Evolutionary conservation across 169 alveolate species (phyloP).

Genomic region (Neospora caninum): DNA sequence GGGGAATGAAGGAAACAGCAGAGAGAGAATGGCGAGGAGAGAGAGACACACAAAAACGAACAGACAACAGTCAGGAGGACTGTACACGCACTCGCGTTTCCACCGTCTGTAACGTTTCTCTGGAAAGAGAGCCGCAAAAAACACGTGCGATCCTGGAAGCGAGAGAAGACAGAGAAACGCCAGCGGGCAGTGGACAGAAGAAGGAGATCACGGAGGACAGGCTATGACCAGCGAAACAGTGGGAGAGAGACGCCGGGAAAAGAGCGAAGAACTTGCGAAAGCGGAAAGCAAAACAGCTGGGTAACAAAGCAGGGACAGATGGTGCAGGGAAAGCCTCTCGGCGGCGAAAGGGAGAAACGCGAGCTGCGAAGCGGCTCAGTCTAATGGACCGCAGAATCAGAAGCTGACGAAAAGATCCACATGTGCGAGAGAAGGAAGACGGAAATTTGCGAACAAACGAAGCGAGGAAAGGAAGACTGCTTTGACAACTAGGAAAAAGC

Average conservation of each 20-base stretch:
- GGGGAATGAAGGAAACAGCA: neutral
- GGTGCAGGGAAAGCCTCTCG: no score
- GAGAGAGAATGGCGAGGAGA: neutral
- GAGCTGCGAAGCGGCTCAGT: no score
- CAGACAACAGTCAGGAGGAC: neutral
- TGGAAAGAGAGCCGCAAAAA: neutral
- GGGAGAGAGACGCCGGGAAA: neutral
- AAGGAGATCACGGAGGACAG: neutral
- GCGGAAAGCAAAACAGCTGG: no score
- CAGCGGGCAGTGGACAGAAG: neutral
- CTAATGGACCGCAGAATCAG: neutral
- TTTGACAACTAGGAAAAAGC: no score
- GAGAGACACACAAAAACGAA: neutral
- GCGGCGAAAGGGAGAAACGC: no score
- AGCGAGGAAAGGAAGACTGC: neutral
- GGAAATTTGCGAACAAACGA: neutral
- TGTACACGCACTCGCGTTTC: neutral
- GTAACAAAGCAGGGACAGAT: no score
- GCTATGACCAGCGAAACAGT: neutral
- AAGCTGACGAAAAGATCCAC: neutral
- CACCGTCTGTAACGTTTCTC: neutral
- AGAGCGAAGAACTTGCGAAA: neutral
- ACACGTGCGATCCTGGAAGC: neutral
- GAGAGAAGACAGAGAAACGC: neutral
- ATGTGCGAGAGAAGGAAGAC: neutral